Percentiles rank a stretch among this genome's conserved stretches.
Conservation (phyloP, 1,284 basidiomycete genomes). For the Heliocybe sulcata region DNA sequence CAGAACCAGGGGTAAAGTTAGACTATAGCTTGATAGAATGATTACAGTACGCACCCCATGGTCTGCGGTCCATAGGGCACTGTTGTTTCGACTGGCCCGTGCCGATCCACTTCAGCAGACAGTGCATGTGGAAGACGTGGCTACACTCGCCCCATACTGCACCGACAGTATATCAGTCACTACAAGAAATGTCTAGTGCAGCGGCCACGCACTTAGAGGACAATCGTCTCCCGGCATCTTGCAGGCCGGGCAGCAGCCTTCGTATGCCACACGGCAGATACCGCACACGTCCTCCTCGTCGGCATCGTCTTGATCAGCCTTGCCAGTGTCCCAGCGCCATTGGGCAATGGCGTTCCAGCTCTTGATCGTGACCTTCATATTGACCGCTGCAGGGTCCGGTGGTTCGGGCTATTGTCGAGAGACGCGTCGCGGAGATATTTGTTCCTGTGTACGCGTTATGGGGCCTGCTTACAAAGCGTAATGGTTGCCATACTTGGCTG, state of each 20-base stretch:
- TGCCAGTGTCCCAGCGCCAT: slow-evolving; percentile 80
- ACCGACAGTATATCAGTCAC: slow-evolving; percentile 2
- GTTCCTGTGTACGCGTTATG: background rate
- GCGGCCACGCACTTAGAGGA: slow-evolving; percentile 70
- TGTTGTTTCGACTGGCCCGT: slow-evolving; percentile 75
- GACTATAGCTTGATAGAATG: too few species aligned
- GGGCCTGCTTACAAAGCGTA: background rate
- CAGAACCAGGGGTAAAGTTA: background rate
- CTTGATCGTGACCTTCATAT: slow-evolving; percentile 77
- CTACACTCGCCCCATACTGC: slow-evolving; percentile 94
- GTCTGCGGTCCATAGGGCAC: slow-evolving; percentile 89
- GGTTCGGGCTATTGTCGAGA: background rate
- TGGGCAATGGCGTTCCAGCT: slow-evolving; percentile 81
- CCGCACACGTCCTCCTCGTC: slow-evolving; percentile 80
- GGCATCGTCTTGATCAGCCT: slow-evolving; percentile 22
- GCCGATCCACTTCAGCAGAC: slow-evolving; percentile 93
- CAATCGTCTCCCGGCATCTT: slow-evolving; percentile 96
- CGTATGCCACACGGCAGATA: slow-evolving; percentile 87
- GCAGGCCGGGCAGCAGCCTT: slow-evolving; percentile 89
- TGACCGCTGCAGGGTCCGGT: background rate
- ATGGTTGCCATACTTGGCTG: background rate
- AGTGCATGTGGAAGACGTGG: slow-evolving; percentile 95
- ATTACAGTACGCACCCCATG: slow-evolving; percentile 70
- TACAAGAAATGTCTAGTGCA: background rate
- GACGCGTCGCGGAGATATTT: slow-evolving; percentile 1